phyloP scores from a whole-genome alignment of 2,329 filamentous ascomycete species.

The Claviceps fusiformis region DNA sequence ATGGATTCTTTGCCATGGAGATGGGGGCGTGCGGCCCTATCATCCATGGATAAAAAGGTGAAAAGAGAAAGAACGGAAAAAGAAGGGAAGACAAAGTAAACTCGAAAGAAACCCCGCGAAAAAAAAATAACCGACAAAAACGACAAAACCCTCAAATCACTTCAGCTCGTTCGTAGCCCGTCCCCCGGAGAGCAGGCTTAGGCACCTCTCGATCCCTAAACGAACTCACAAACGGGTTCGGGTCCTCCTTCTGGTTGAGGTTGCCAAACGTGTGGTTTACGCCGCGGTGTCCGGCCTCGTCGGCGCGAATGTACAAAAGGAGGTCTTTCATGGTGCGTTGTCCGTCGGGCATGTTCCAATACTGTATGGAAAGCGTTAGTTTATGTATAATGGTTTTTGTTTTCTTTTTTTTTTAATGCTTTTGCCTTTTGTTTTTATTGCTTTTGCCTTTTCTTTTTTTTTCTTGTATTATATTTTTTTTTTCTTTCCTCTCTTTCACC shows the following conservation, averaged over 20 bases:
- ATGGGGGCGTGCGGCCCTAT: no score
- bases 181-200: constrained; percentile 48
- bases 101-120: neutral
- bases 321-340: constrained; percentile 73
- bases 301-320: constrained; percentile 77
- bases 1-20: no score
- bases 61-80: neutral
- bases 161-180: constrained; percentile 74
- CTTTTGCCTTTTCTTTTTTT: no score
- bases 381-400: no score
- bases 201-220: constrained; percentile 61
- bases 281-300: constrained; percentile 80
- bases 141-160: constrained; percentile 39
- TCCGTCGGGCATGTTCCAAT: constrained; percentile 89
- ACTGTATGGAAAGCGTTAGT: constrained; percentile 26
- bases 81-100: neutral
- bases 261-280: constrained; percentile 94
- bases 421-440: no score
- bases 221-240: constrained; percentile 79
- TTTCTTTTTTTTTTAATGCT: no score
- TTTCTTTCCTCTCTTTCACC: no score
- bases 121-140: neutral
- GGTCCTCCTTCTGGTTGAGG: constrained; percentile 70
- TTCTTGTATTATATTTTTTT: no score
- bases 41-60: no score